Percentiles rank a stretch among this genome's conserved stretches.
Conservation (phyloP, 257 asterid species). For the Primulina eburnea region DNA sequence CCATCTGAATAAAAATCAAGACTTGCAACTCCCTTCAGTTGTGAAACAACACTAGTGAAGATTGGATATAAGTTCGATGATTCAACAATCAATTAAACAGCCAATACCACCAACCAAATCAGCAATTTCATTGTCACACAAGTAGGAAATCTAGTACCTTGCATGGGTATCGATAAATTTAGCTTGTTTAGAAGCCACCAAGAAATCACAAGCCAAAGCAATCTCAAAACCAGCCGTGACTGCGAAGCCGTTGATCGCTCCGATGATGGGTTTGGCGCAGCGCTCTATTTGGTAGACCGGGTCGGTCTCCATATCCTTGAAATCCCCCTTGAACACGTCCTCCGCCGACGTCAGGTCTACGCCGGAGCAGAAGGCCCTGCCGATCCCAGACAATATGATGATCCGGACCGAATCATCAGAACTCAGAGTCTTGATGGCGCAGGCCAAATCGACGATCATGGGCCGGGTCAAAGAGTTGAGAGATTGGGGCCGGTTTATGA, state of each 20-base stretch:
- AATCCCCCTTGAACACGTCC: slow-evolving; percentile 80
- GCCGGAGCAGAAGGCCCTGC: slow-evolving; percentile 89
- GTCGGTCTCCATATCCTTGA: slow-evolving; percentile 68
- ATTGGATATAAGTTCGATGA: too few species aligned
- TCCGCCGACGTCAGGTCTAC: slow-evolving; percentile 89
- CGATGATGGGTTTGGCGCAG: slow-evolving; percentile 81
- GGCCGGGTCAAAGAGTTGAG: slow-evolving; percentile 65
- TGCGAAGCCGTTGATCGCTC: slow-evolving; percentile 83
- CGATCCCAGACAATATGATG: slow-evolving; percentile 65
- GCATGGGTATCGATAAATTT: slow-evolving; percentile 96
- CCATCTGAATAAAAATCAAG: too few species aligned
- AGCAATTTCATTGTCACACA: too few species aligned
- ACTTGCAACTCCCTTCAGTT: too few species aligned
- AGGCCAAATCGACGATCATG: slow-evolving; percentile 69
- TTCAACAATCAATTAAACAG: too few species aligned
- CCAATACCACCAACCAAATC: too few species aligned
- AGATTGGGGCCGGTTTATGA: slow-evolving; percentile 72
- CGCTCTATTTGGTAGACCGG: slow-evolving; percentile 89
- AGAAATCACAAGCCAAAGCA: slow-evolving; percentile 82
- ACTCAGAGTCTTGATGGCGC: slow-evolving; percentile 47
- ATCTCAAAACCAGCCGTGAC: slow-evolving; percentile 97
- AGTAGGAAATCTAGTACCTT: slow-evolving; percentile 34
- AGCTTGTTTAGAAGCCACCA: slow-evolving; percentile 83
- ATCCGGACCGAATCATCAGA: slow-evolving; percentile 68
- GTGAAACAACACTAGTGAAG: too few species aligned